Evolutionary conservation across 1,139 yeast species (phyloP).

Genomic region (Candida glucosophila): DNA sequence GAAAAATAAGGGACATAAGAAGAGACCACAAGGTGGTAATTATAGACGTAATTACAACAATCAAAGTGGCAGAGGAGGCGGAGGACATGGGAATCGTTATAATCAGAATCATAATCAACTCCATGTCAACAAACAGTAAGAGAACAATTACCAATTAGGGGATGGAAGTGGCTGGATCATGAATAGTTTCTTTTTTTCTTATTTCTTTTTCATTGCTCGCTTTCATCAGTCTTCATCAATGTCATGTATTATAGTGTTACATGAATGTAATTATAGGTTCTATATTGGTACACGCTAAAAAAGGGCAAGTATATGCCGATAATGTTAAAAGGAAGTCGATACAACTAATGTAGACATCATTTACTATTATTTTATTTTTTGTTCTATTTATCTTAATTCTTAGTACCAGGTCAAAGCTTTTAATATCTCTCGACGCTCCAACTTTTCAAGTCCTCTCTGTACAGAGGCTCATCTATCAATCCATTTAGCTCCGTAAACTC

Average conservation of each 20-base stretch:
- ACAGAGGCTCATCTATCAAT: constrained; percentile 28
- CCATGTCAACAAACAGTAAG: too few relatives aligned
- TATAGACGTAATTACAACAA: constrained; percentile 8
- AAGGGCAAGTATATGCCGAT: too few relatives aligned
- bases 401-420: too few relatives aligned
- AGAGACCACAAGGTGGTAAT: constrained; percentile 24
- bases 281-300: too few relatives aligned
- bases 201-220: too few relatives aligned
- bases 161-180: too few relatives aligned
- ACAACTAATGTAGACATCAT: too few relatives aligned
- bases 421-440: constrained; percentile 26
- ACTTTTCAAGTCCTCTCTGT: constrained; percentile 37
- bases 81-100: constrained; percentile 6
- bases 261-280: constrained; percentile 1
- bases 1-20: constrained; percentile 39
- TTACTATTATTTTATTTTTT: too few relatives aligned
- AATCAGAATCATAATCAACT: constrained; percentile 6
- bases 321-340: too few relatives aligned
- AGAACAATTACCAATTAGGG: too few relatives aligned
- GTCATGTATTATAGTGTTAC: constrained; percentile 6
- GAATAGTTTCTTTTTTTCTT: too few relatives aligned
- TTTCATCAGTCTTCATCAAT: neutral
- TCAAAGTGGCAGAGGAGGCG: constrained; percentile 6
- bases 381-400: neutral
- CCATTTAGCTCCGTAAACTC: constrained; percentile 37